Evolutionary conservation across 73 alveolate genomes (phyloP).

Genomic region (Urostyla sp.): DNA sequence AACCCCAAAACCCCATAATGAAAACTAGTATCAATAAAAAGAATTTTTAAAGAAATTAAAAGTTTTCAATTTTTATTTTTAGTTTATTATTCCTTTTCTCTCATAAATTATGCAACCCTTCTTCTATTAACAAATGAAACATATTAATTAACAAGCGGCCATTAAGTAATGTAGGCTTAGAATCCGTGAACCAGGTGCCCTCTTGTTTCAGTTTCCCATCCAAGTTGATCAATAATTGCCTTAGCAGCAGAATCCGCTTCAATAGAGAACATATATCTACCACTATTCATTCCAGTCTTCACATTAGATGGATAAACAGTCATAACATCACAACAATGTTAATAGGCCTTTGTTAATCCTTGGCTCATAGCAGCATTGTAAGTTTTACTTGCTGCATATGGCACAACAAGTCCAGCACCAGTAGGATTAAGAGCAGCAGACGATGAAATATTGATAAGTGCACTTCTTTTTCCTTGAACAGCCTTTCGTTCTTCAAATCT

Average conservation of each 20-base stretch:
- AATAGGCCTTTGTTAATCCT: neutral
- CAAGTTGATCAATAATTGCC: slow-evolving; percentile 35
- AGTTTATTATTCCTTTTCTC: too few species aligned
- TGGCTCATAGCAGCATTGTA: slow-evolving; percentile 5
- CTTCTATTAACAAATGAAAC: too few species aligned
- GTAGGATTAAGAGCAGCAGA: neutral
- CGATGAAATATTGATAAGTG: slow-evolving; percentile 42
- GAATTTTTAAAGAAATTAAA: too few species aligned
- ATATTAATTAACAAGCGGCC: too few species aligned
- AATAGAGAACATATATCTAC: slow-evolving; percentile 57
- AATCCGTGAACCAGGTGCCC: slow-evolving; percentile 43
- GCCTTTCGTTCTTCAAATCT: neutral
- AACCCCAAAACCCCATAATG: too few species aligned
- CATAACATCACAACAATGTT: slow-evolving; percentile 33
- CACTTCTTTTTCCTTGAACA: neutral
- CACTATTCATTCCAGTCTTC: slow-evolving; percentile 66
- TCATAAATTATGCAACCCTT: too few species aligned
- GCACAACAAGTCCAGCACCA: neutral
- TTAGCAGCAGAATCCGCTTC: slow-evolving; percentile 57
- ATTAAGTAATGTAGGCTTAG: neutral
- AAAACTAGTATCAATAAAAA: too few species aligned
- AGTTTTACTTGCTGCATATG: slow-evolving; percentile 41
- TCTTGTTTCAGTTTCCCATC: slow-evolving; percentile 43
- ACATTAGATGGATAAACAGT: slow-evolving; percentile 41
- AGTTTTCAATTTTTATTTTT: too few species aligned